Conservation (phyloP, 169 alveolate species). For the Fabrea salina region DNA sequence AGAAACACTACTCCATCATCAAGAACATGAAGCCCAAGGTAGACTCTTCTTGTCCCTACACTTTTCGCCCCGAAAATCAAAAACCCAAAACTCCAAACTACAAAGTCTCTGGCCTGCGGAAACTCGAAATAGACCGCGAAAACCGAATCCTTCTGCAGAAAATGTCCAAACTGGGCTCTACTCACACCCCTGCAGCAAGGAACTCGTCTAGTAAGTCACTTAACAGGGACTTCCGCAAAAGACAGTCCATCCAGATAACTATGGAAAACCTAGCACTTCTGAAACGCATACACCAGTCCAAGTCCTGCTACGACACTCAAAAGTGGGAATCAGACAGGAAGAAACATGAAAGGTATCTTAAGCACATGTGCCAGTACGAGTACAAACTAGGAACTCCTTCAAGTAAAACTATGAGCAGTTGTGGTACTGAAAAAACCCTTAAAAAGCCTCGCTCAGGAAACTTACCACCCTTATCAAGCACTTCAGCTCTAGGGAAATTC, state of each 20-base stretch:
- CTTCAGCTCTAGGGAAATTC: background rate
- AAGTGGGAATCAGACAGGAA: background rate
- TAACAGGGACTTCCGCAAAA: conserved; percentile 13
- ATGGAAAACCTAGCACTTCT: conserved; percentile 19
- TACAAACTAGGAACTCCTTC: background rate
- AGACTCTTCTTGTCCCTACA: conserved; percentile 33
- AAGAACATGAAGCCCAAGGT: conserved; percentile 38
- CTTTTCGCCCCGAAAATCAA: conserved; percentile 41
- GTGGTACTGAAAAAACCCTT: background rate
- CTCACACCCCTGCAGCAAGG: too few species aligned
- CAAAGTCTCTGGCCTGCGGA: conserved; percentile 32
- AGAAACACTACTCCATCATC: conserved; percentile 37
- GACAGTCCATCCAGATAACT: background rate
- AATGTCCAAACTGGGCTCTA: conserved; percentile 61
- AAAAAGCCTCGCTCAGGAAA: background rate
- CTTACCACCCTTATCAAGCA: background rate
- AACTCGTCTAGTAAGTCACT: too few species aligned
- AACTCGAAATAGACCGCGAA: conserved; percentile 63
- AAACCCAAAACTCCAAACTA: conserved; percentile 20
- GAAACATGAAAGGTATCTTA: background rate
- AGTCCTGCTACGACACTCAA: background rate
- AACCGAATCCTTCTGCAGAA: conserved; percentile 58
- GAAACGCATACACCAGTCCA: conserved; percentile 6
- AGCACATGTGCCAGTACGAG: background rate
- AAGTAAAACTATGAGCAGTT: background rate